phyloP scores from a whole-genome alignment of 129 eudicot species.

The Flaveria robusta region DNA sequence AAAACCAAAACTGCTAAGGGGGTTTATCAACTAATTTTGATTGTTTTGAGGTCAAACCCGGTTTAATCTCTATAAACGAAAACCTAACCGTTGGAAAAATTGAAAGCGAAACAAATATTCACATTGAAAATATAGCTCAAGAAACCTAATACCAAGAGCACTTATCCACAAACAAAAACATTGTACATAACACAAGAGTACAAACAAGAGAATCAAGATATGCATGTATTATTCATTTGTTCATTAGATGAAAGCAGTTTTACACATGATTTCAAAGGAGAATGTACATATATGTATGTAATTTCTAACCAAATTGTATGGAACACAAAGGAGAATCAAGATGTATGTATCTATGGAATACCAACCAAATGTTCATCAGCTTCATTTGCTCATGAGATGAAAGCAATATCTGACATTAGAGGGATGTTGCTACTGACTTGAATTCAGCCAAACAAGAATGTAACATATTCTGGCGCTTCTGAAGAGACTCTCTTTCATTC shows the following conservation, averaged over 20 bases:
- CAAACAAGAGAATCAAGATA: not conserved
- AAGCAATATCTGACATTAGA: slow-evolving; percentile 24
- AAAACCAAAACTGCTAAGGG: no score
- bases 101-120: no score
- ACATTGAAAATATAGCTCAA: no score
- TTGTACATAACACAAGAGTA: no score
- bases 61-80: no score
- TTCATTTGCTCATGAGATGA: not conserved
- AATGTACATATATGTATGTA: not conserved
- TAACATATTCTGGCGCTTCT: slow-evolving; percentile 80
- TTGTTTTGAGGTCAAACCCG: no score
- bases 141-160: no score
- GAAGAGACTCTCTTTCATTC: slow-evolving; percentile 64
- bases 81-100: no score
- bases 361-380: not conserved
- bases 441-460: slow-evolving; percentile 88
- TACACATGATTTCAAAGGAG: not conserved
- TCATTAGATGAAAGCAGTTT: not conserved
- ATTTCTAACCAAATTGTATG: not conserved
- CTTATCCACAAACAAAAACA: no score
- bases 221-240: not conserved
- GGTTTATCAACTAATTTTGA: no score
- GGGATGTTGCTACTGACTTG: slow-evolving; percentile 74
- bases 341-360: not conserved
- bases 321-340: not conserved